Evolutionary conservation across 345 rosid species (phyloP).

Genomic region (Aegle marmelos): DNA sequence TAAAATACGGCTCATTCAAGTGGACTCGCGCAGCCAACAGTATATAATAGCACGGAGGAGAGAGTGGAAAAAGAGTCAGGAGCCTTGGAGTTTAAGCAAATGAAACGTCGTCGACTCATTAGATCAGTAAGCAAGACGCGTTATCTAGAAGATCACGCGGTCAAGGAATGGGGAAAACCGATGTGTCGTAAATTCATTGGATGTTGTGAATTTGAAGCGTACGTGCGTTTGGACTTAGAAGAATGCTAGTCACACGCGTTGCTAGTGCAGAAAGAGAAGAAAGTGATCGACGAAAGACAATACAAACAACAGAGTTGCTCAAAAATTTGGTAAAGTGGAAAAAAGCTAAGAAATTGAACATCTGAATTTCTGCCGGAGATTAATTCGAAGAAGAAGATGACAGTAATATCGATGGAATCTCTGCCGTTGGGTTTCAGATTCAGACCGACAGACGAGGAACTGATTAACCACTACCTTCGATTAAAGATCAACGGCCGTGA

Average conservation of each 20-base stretch:
- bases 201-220: not conserved
- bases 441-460: slow-evolving; percentile 90
- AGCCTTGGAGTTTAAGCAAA: slow-evolving; percentile 2
- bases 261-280: not conserved
- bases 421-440: slow-evolving; percentile 87
- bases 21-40: no score
- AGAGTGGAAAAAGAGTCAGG: not conserved
- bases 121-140: not conserved
- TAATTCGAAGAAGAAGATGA: slow-evolving; percentile 22
- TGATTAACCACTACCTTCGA: slow-evolving; percentile 80
- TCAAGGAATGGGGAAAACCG: not conserved
- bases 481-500: slow-evolving; percentile 82
- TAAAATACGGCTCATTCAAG: no score
- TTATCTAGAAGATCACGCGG: not conserved
- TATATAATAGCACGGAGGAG: no score
- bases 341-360: not conserved
- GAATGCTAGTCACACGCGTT: slow-evolving; percentile 1
- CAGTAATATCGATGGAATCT: slow-evolving; percentile 43
- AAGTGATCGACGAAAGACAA: not conserved
- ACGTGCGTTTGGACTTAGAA: not conserved
- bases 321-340: not conserved
- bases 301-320: not conserved
- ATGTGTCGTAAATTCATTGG: slow-evolving; percentile 2
- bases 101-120: not conserved
- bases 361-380: slow-evolving; percentile 1